Conservation (phyloP, 768 basidiomycete species). For the Leccinum boreale region DNA sequence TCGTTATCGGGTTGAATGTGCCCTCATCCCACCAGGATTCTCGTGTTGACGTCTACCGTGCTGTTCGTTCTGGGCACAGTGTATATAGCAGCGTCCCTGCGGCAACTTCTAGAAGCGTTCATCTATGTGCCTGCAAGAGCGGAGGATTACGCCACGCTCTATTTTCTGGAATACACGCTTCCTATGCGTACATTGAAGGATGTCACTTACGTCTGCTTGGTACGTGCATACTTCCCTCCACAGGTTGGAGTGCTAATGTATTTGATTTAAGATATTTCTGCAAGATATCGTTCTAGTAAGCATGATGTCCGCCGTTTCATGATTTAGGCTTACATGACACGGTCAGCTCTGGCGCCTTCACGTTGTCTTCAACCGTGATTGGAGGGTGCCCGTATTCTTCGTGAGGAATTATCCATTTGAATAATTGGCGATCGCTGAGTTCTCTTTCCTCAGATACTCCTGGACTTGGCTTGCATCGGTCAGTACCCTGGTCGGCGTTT, state of each 20-base stretch:
- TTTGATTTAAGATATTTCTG: constrained; percentile 7
- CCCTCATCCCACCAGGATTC: constrained; percentile 5
- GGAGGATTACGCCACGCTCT: constrained; percentile 7
- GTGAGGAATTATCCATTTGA: constrained; percentile 3
- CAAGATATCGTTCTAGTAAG: constrained; percentile 18
- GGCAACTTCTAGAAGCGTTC: constrained; percentile 15
- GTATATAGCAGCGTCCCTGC: constrained; percentile 13
- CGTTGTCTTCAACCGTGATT: constrained; percentile 19
- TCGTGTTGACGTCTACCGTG: constrained; percentile 11
- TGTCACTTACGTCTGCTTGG: constrained; percentile 13
- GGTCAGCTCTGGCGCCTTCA: constrained; percentile 24
- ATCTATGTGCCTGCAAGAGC: constrained; percentile 9
- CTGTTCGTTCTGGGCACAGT: constrained; percentile 10
- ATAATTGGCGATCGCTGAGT: neutral
- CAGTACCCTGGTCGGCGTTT: neutral
- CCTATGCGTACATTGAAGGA: constrained; percentile 15
- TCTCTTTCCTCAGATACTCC: constrained; percentile 11
- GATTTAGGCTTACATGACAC: neutral
- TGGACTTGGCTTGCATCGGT: constrained; percentile 21
- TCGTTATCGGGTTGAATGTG: neutral
- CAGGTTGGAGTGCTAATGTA: neutral
- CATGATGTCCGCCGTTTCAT: neutral
- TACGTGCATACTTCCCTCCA: neutral
- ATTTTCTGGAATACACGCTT: constrained; percentile 8
- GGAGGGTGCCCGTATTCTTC: constrained; percentile 17